Conservation (phyloP, 306 rosid species). For the Notholithocarpus densiflorus region DNA sequence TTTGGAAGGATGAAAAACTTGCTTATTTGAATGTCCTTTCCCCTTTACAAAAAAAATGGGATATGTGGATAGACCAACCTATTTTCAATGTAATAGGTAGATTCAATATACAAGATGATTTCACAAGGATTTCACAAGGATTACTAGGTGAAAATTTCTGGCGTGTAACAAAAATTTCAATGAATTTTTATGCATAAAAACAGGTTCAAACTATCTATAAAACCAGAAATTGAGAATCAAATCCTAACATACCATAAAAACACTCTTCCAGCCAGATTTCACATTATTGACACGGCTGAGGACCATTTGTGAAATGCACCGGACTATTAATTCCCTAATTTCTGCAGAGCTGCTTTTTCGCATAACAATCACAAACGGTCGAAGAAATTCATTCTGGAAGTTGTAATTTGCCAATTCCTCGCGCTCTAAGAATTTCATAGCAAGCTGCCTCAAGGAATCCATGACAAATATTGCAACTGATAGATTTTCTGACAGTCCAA, state of each 20-base stretch:
- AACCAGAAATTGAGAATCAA: neutral
- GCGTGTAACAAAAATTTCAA: neutral
- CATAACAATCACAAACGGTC: slow-evolving; percentile 97
- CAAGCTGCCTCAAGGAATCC: slow-evolving; percentile 98
- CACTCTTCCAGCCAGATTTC: slow-evolving; percentile 99
- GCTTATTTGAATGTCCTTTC: neutral
- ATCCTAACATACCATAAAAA: slow-evolving; percentile 71
- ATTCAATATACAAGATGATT: too few relatives aligned
- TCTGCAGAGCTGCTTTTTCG: slow-evolving; percentile 86
- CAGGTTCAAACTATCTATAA: neutral
- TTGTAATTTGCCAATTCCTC: slow-evolving; percentile 98
- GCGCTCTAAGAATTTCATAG: slow-evolving; percentile 97
- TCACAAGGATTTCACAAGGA: neutral
- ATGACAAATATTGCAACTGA: slow-evolving; percentile 98
- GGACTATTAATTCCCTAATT: slow-evolving; percentile 89
- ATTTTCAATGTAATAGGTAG: neutral
- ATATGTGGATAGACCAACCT: neutral
- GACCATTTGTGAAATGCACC: slow-evolving; percentile 99
- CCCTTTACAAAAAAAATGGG: neutral
- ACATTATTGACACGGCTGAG: slow-evolving; percentile 95
- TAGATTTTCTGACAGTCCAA: slow-evolving; percentile 91
- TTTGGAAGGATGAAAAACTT: neutral
- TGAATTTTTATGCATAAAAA: neutral
- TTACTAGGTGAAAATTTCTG: neutral
- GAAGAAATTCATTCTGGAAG: slow-evolving; percentile 94